Conservation (phyloP, 2,329 filamentous ascomycete genomes). For the Fusarium duplospermum region DNA sequence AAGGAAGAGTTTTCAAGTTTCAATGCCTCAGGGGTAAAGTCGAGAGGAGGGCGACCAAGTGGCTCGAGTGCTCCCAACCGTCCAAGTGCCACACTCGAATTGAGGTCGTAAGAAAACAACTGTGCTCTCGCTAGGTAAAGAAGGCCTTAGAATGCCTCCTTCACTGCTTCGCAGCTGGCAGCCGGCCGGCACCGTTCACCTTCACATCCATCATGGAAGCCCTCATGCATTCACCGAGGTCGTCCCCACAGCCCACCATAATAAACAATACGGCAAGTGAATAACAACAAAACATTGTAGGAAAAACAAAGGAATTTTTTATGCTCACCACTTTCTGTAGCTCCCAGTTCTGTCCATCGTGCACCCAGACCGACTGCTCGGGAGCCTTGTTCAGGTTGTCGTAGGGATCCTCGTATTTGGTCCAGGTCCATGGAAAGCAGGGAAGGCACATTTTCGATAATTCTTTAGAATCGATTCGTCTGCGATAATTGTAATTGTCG, state of each 20-base stretch:
- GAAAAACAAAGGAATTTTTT: conserved; percentile 5
- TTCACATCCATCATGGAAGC: neutral
- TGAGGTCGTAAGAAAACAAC: neutral
- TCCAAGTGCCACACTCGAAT: neutral
- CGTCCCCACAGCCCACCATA: neutral
- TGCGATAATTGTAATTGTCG: neutral
- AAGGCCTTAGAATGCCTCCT: neutral
- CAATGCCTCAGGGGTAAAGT: neutral
- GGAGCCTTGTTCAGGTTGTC: conserved; percentile 52
- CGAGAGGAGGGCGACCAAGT: neutral
- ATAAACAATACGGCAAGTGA: neutral
- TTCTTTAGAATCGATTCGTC: accelerated
- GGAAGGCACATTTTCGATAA: conserved; percentile 61
- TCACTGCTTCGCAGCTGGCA: conserved; percentile 5
- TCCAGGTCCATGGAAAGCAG: conserved; percentile 64
- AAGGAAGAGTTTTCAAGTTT: neutral
- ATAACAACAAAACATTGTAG: neutral
- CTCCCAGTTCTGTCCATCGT: conserved; percentile 50
- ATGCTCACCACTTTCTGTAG: conserved; percentile 55
- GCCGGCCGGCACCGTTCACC: conserved; percentile 18
- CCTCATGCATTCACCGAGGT: neutral
- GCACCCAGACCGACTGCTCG: conserved; percentile 57
- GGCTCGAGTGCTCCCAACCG: neutral
- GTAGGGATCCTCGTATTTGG: conserved; percentile 57
- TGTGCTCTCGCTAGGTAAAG: neutral